Base-by-base conservation (phyloP, 2,329 filamentous ascomycete genomes). In the Tolypocladium endophyticum region DNA sequence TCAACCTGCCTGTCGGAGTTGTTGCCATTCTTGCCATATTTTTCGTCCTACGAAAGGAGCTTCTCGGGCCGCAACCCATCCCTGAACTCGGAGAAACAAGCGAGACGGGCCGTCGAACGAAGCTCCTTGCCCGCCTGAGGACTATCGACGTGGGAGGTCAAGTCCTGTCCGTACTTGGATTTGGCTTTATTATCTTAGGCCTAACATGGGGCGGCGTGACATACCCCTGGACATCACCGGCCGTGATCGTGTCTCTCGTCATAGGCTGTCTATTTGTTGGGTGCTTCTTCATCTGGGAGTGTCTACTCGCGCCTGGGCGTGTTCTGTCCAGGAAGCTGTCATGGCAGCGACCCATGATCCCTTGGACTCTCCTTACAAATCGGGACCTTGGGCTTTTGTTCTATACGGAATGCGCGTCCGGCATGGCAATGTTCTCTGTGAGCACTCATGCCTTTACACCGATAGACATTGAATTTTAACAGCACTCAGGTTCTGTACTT, bases 381-480 rank as follows among this genome's bases (percentile, higher is more conserved):
- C 77, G 79, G 39, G 85, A 90, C 63, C 81, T 84, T 1, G 74
- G 78, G 0, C 73, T 88, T n/a, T 70, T 89, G n/a, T 81, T 84
- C 61, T 80, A 81, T 60, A 78, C 87, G 63, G 85, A 86, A 63
- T 83, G 86, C 65, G 76, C 79, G 4, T 80, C 81, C 0, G 86
- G 86, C 4, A 80, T 83, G 64, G 77, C 75, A 58, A 79, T 78
- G 76, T 81, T 76, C 63, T 72, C 76, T 30, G 74, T 79, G 61
- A 70, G 72, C 1, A 20, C 12, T n/a, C 4, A 33, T 33, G 28
- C 60, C 7, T 43, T 12, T n/a, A 1, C 39, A 2, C n/a, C 25
- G 20, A n/a, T 16, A 18, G 20, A 12, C 6, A 3, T 20, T 33
- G 33, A 3, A 5, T 8, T 20, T 28, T 52, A 16, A 55, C n/a